Evolutionary conservation across 371 early-diverging fungal species (phyloP).

Genomic region (Mortierella sp.): DNA sequence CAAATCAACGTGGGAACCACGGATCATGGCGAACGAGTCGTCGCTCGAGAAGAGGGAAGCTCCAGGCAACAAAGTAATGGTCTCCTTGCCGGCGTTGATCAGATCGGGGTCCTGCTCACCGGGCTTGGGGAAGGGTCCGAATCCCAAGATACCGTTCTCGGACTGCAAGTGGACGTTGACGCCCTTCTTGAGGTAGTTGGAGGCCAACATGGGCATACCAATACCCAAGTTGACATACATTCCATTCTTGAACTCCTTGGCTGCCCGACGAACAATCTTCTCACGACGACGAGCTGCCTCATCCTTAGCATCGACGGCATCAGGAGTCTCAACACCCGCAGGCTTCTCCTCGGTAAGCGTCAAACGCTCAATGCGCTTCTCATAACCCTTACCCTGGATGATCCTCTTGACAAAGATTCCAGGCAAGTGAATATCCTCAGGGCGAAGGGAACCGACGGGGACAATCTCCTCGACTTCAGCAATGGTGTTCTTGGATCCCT

Average conservation of each 20-base stretch:
- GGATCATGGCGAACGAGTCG: conserved; percentile 79
- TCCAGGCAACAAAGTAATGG: conserved; percentile 72
- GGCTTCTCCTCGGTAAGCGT: conserved; percentile 59
- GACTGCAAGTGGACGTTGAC: conserved; percentile 78
- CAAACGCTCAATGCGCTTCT: conserved; percentile 77
- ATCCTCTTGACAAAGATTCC: conserved; percentile 78
- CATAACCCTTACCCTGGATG: conserved; percentile 71
- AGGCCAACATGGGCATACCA: conserved; percentile 82
- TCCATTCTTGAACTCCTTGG: conserved; percentile 79
- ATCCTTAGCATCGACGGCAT: conserved; percentile 35
- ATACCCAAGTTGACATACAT: conserved; percentile 81
- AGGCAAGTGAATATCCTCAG: conserved; percentile 76
- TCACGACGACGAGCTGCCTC: conserved; percentile 67
- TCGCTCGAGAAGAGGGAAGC: conserved; percentile 72
- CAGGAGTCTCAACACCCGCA: conserved; percentile 20
- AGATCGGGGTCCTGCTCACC: conserved; percentile 76
- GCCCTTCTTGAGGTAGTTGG: conserved; percentile 74
- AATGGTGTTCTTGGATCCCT: conserved; percentile 71
- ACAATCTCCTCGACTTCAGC: conserved; percentile 85
- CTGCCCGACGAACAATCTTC: conserved; percentile 76
- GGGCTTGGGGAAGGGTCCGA: conserved; percentile 77
- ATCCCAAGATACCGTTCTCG: conserved; percentile 80
- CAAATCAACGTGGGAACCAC: conserved; percentile 73
- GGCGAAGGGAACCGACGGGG: conserved; percentile 73
- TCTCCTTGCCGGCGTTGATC: conserved; percentile 81